Evolutionary conservation across 805 yeast species (phyloP), one percentile per base, ranked within the genome.

Genomic region (Starmerella roubikii): DNA sequence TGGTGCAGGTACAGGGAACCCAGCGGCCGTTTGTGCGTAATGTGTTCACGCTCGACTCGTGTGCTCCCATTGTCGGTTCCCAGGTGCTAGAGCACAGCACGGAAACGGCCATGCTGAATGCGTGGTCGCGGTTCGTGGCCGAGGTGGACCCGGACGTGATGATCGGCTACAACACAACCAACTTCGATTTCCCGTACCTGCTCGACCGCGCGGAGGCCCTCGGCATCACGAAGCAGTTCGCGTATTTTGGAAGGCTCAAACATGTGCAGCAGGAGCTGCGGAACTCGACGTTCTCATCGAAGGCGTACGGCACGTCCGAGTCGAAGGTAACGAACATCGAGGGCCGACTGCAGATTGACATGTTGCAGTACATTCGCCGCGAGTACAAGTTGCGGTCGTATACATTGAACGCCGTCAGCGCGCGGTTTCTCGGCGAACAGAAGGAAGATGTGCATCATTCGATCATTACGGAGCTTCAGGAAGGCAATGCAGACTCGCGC

Each of bases 381-480:
- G 99, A 91, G 56, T 85, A 84, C 61, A 93, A 91, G 57, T 67
- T 91, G 51, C 73, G 99, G 59, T 81, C 95, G 2, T 91, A 91
- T 60, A 86, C 98, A 0, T 67, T 91, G 58, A 91, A 91, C 59
- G 81, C 96, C 0, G 99, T 91, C 0, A 82, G 94, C 4, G 93
- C 97, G 0, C 84, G 84, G 53, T 91, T 93, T 54, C 58, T 91
- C 50, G 83, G 82, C 21, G 98, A 93, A 54, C 98, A 91, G 53
- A 91, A 91, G 54, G 99, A 91, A 62, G 99, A 91, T 55, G 99
- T 91, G 10, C 97, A 86, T 45, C 95, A 88, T 57, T 83, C 97
- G 3, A 88, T 88, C 48, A 91, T 91, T 58, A 84, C 98, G 0
- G 94, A 83, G 38, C 66, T 91, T 40, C 97, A 91, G 52, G 83